phyloP scores from a whole-genome alignment of 2,329 filamentous ascomycete species.

The Xylariaceae sp. region DNA sequence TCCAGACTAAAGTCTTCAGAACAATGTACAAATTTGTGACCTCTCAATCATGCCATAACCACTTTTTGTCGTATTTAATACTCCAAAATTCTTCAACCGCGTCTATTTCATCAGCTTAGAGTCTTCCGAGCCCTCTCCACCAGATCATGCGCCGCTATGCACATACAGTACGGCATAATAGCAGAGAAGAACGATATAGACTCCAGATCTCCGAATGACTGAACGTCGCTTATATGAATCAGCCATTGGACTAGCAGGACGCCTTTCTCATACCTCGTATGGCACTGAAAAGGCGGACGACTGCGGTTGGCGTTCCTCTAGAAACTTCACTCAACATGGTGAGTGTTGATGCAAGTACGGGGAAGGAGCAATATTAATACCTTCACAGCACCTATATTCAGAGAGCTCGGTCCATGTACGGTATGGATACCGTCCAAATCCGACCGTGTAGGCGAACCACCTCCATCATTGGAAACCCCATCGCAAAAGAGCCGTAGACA shows the following conservation, averaged over 20 bases:
- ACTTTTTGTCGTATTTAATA: too few species aligned
- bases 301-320: constrained; percentile 28
- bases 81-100: too few species aligned
- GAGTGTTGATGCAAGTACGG: too few species aligned
- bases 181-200: constrained; percentile 22
- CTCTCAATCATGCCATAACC: too few species aligned
- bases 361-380: too few species aligned
- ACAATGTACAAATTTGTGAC: too few species aligned
- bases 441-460: constrained; percentile 4
- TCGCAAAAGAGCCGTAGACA: constrained; percentile 26
- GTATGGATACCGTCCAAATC: constrained; percentile 23
- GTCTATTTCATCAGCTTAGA: too few species aligned
- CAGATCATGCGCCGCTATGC: constrained; percentile 26
- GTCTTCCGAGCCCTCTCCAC: too few species aligned
- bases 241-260: constrained; percentile 29
- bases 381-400: constrained; percentile 26
- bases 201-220: constrained; percentile 30
- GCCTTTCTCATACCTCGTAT: constrained; percentile 27
- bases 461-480: constrained; percentile 4
- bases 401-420: constrained; percentile 19
- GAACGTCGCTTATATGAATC: constrained; percentile 29
- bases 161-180: constrained; percentile 18
- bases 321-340: constrained; percentile 24
- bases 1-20: too few species aligned
- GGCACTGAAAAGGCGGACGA: constrained; percentile 25